Evolutionary conservation across 768 basidiomycete species (phyloP).

Genomic region (Boletus sp.): DNA sequence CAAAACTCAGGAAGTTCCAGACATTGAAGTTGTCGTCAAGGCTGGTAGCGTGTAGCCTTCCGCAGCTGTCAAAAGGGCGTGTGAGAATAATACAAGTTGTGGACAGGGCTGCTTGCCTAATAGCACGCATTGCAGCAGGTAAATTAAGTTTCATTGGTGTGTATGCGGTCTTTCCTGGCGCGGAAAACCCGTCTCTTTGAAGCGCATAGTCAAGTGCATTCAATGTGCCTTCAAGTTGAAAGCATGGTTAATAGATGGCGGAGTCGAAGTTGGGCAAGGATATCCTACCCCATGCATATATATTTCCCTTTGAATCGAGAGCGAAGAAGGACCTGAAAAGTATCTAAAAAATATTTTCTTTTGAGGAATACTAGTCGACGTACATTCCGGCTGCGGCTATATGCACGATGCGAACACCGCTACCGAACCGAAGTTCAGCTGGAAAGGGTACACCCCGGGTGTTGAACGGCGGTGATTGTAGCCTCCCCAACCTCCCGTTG

Average conservation of each 20-base stretch:
- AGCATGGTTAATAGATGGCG: constrained; percentile 4
- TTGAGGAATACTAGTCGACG: constrained; percentile 22
- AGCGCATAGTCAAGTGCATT: constrained; percentile 44
- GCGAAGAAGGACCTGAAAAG: constrained; percentile 80
- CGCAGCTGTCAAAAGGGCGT: constrained; percentile 51
- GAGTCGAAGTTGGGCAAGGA: neutral
- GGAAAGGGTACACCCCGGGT: constrained; percentile 58
- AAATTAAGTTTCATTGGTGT: constrained; percentile 58
- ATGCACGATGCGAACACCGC: constrained; percentile 61
- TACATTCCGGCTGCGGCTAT: constrained; percentile 83
- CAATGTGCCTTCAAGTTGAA: constrained; percentile 53
- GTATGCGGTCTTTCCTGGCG: constrained; percentile 45
- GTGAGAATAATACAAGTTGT: constrained; percentile 8
- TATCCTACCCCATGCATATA: constrained; percentile 77
- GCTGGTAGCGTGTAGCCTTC: constrained; percentile 66
- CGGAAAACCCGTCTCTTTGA: constrained; percentile 53
- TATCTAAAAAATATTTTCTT: neutral
- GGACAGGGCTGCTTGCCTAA: constrained; percentile 48
- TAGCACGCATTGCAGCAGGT: constrained; percentile 53
- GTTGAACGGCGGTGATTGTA: constrained; percentile 32
- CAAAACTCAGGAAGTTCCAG: constrained; percentile 79
- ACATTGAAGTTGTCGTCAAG: constrained; percentile 58
- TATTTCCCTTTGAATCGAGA: constrained; percentile 65
- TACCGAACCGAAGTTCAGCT: constrained; percentile 50
- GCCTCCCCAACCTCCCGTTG: constrained; percentile 63